Percentiles rank a stretch among this genome's conserved stretches.
Evolutionary conservation across 768 basidiomycete genomes (phyloP).

Genomic region (Cystofilobasidium bisporidii): DNA sequence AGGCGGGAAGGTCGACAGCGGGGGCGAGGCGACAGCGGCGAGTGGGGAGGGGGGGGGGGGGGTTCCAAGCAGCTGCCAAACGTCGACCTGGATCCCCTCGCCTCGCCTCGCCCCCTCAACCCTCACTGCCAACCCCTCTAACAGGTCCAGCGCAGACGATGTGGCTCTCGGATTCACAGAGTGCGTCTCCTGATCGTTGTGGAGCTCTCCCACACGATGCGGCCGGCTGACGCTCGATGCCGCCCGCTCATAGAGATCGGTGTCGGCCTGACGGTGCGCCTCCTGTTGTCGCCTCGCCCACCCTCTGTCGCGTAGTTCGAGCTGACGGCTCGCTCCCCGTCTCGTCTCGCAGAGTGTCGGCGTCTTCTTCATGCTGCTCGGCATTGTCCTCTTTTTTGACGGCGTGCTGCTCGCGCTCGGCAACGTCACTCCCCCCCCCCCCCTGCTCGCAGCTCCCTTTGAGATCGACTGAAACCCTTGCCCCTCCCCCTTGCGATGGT

Average conservation of each 20-base stretch:
- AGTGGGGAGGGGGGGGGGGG: too few species aligned
- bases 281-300: too few species aligned
- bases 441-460: constrained; percentile 18
- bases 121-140: not conserved
- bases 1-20: too few species aligned
- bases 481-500: not conserved
- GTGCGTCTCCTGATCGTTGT: constrained; percentile 31
- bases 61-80: too few species aligned
- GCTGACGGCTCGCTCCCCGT: constrained; percentile 37
- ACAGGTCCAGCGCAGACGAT: constrained; percentile 21
- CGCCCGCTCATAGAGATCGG: constrained; percentile 46
- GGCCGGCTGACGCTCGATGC: not conserved
- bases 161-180: constrained; percentile 48
- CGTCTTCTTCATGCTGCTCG: constrained; percentile 87
- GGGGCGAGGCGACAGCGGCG: too few species aligned
- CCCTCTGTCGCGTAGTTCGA: too few species aligned
- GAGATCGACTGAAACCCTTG: not conserved
- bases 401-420: constrained; percentile 91
- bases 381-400: constrained; percentile 87
- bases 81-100: not conserved
- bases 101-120: not conserved
- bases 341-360: constrained; percentile 57
- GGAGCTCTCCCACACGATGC: too few species aligned
- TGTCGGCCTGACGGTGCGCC: constrained; percentile 18
- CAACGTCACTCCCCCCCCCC: constrained; percentile 55